Percentiles rank a stretch among this genome's conserved stretches.
Conservation (phyloP, 1,284 basidiomycete genomes). For the Clitocybe nebularis region DNA sequence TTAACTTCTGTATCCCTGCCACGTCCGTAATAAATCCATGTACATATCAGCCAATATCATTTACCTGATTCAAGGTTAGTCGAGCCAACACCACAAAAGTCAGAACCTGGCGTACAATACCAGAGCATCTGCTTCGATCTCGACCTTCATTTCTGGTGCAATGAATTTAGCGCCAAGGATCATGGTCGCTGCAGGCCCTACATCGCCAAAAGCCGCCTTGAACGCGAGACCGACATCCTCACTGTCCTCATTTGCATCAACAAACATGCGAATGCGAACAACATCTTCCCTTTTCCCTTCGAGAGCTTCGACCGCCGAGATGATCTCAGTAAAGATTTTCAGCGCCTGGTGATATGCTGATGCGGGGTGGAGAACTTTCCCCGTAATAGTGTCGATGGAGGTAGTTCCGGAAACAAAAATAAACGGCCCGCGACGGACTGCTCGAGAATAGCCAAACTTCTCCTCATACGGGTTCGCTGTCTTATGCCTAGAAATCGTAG, state of each 20-base stretch:
- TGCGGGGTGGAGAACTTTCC: constrained; percentile 34
- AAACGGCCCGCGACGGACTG: constrained; percentile 43
- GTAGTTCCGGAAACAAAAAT: constrained; percentile 51
- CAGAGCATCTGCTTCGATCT: constrained; percentile 46
- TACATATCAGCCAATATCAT: neutral
- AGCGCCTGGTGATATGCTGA: constrained; percentile 42
- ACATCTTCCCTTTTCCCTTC: constrained; percentile 40
- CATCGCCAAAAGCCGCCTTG: constrained; percentile 39
- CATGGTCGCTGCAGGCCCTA: constrained; percentile 46
- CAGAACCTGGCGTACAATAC: constrained; percentile 6
- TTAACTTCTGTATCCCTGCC: neutral
- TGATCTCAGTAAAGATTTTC: constrained; percentile 39
- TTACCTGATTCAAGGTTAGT: neutral
- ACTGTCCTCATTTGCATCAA: constrained; percentile 34
- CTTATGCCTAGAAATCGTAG: constrained; percentile 19
- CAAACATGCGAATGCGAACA: constrained; percentile 46
- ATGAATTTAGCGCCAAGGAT: constrained; percentile 44
- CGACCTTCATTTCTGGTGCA: constrained; percentile 41
- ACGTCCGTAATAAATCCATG: neutral
- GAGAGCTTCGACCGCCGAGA: constrained; percentile 34
- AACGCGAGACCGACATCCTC: constrained; percentile 40
- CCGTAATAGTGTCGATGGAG: constrained; percentile 39
- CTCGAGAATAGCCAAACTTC: constrained; percentile 46
- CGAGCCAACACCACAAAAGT: neutral
- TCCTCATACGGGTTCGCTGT: constrained; percentile 45